A percentile compares a stretch with the other conserved stretches of the same genome.
Conservation (phyloP, 2,329 filamentous ascomycete genomes). For the Penicillium sp. region DNA sequence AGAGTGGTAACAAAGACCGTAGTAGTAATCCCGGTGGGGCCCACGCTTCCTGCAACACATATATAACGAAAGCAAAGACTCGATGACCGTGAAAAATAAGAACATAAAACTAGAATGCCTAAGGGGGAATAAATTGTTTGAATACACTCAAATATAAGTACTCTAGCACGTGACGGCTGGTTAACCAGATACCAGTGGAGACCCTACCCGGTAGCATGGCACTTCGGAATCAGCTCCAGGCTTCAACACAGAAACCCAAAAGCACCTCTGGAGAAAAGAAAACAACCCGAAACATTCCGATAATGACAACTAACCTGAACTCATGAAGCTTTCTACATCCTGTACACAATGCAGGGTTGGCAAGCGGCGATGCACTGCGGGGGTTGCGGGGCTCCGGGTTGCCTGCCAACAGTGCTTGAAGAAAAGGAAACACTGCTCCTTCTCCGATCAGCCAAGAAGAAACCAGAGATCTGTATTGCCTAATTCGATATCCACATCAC, state of each 20-base stretch:
- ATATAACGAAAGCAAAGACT: no score
- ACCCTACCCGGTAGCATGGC: no score
- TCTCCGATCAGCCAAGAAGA: neutral
- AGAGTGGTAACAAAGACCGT: no score
- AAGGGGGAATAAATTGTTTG: no score
- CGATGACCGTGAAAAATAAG: no score
- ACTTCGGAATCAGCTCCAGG: neutral
- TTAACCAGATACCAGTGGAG: no score
- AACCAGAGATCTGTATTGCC: neutral
- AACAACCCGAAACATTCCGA: neutral
- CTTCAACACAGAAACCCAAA: neutral
- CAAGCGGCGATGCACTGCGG: constrained; percentile 4
- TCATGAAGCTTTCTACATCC: constrained; percentile 6
- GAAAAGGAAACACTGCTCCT: constrained; percentile 5
- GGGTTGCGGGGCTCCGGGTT: neutral
- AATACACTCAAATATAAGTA: no score
- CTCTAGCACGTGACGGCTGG: no score
- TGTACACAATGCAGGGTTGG: constrained; percentile 4
- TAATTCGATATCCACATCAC: neutral
- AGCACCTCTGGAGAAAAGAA: neutral
- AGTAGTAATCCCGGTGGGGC: no score
- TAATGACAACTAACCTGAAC: neutral
- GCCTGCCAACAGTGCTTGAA: neutral
- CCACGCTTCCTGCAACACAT: no score
- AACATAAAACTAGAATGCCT: no score